Evolutionary conservation across 306 rosid species (phyloP).

Genomic region (Hippophae rhamnoides): DNA sequence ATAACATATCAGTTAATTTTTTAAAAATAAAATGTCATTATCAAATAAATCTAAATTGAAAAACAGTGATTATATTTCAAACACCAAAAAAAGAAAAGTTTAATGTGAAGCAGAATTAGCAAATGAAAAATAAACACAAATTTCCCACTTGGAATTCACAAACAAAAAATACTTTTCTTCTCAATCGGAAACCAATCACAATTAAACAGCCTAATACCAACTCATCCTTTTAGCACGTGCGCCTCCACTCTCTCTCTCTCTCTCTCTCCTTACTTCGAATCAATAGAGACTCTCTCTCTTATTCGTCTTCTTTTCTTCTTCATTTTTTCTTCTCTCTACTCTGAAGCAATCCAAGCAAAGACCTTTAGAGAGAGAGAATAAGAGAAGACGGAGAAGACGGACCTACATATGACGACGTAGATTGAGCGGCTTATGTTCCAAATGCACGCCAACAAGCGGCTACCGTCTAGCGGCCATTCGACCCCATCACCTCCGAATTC

Average conservation of each 20-base stretch:
- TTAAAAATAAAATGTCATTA: too few relatives aligned
- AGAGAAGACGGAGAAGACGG: conserved; percentile 4
- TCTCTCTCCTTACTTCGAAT: not conserved
- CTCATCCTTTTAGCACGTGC: not conserved
- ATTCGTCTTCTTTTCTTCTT: not conserved
- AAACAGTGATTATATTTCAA: too few relatives aligned
- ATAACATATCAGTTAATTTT: too few relatives aligned
- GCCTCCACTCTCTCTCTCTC: not conserved
- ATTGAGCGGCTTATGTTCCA: not conserved
- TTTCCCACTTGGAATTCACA: too few relatives aligned
- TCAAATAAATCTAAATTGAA: too few relatives aligned
- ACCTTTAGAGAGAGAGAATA: conserved; percentile 4
- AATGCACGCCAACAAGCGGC: conserved; percentile 82
- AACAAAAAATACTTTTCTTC: too few relatives aligned
- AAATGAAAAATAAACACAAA: too few relatives aligned
- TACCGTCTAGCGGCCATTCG: conserved; percentile 87
- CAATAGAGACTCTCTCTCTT: not conserved
- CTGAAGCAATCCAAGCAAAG: conserved; percentile 3
- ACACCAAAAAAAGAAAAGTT: too few relatives aligned
- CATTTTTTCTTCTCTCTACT: not conserved
- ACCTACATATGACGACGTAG: conserved; percentile 20
- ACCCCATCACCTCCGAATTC: conserved; percentile 89
- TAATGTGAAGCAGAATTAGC: too few relatives aligned
- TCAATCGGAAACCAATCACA: too few relatives aligned
- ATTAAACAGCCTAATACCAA: too few relatives aligned